phyloP scores from a whole-genome alignment of 2,329 filamentous ascomycete species.

The Arthrobotrys musiformis region DNA sequence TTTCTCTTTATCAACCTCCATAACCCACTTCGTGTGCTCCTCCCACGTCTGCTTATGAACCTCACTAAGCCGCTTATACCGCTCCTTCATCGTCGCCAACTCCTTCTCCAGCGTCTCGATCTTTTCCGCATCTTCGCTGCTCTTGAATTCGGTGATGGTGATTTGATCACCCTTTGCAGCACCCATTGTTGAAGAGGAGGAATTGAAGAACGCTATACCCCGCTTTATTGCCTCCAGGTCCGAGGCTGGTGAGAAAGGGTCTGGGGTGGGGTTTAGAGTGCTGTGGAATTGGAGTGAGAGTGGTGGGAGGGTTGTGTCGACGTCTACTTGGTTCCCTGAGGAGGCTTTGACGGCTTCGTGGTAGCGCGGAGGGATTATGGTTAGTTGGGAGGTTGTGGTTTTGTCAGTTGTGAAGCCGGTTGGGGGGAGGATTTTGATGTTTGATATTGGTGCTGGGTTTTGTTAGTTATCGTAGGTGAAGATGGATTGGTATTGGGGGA shows the following conservation, averaged over 20 bases:
- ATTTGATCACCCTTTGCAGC: neutral
- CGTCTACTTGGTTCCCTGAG: constrained; percentile 41
- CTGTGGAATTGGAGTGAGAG: constrained; percentile 40
- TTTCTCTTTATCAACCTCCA: constrained; percentile 54
- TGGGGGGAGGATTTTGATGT: constrained; percentile 57
- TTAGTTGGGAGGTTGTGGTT: constrained; percentile 38
- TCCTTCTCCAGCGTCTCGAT: constrained; percentile 57
- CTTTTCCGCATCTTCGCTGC: constrained; percentile 55
- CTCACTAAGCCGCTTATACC: constrained; percentile 58
- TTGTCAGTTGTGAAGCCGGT: constrained; percentile 51
- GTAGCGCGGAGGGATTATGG: constrained; percentile 57
- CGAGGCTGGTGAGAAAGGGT: constrained; percentile 55
- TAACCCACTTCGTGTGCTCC: constrained; percentile 54
- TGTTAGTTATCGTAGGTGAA: neutral
- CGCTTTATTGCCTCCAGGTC: constrained; percentile 55
- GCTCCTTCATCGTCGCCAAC: constrained; percentile 57
- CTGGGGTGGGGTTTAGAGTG: constrained; percentile 10
- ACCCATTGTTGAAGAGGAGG: neutral
- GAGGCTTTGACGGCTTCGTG: constrained; percentile 58
- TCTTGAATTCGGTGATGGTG: constrained; percentile 25
- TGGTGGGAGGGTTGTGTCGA: constrained; percentile 48
- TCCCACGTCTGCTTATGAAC: constrained; percentile 59
- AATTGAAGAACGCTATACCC: constrained; percentile 39
- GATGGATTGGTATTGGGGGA: neutral
- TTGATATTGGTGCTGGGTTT: constrained; percentile 51